Percentiles rank a stretch among this genome's conserved stretches.
Conservation (phyloP, 2,329 filamentous ascomycete species). For the Colletotrichum simmondsii region DNA sequence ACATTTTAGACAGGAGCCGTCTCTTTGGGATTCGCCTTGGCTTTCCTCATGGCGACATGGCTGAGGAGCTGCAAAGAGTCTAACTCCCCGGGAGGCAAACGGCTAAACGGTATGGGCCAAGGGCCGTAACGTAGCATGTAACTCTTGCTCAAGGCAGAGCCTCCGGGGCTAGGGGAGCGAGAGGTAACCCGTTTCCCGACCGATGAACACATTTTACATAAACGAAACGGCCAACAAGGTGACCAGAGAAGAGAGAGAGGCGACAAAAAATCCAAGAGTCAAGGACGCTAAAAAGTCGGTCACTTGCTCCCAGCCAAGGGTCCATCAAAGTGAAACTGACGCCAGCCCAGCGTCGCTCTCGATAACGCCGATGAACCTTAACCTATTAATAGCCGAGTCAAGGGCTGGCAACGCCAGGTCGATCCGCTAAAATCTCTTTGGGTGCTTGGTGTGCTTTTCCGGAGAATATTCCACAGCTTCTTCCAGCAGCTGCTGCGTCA, state of each 20-base stretch:
- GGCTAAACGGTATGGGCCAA: constrained; percentile 1
- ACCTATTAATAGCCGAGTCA: constrained; percentile 22
- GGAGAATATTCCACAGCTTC: neutral
- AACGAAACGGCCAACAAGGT: neutral
- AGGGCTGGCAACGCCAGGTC: neutral
- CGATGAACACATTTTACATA: neutral
- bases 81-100: neutral
- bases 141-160: neutral
- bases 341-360: neutral
- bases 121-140: constrained; percentile 24
- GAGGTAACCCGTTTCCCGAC: neutral
- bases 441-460: neutral
- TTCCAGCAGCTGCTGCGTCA: neutral
- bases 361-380: constrained; percentile 5
- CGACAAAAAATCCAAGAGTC: neutral
- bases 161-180: neutral
- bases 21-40: neutral
- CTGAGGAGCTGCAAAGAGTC: neutral
- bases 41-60: neutral
- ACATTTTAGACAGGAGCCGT: neutral
- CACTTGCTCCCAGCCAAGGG: neutral
- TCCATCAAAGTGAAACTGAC: constrained; percentile 1
- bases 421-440: neutral
- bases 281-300: neutral
- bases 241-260: neutral